Evolutionary conservation across 768 basidiomycete species (phyloP).

Genomic region (Nidularia pulvinata): DNA sequence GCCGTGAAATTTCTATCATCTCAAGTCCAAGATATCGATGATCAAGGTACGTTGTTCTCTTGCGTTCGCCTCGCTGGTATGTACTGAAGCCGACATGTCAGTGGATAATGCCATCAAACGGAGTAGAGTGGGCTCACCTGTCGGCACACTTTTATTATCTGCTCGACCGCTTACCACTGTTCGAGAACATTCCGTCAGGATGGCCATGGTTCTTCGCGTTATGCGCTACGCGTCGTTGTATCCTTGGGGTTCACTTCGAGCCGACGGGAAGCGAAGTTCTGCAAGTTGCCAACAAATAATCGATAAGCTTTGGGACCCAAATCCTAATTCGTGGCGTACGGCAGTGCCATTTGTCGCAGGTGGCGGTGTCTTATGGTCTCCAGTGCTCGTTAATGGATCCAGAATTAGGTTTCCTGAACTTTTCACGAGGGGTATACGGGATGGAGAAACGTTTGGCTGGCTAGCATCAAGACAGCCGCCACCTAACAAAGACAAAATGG

Average conservation of each 20-base stretch:
- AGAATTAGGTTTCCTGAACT: too few species aligned
- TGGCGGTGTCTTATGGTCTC: slow-evolving; percentile 64
- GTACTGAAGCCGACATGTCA: slow-evolving; percentile 17
- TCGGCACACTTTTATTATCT: slow-evolving; percentile 50
- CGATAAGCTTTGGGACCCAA: slow-evolving; percentile 40
- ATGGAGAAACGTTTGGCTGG: slow-evolving; percentile 45
- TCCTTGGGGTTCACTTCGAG: slow-evolving; percentile 73
- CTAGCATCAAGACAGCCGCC: slow-evolving; percentile 61
- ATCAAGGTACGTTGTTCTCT: slow-evolving; percentile 32
- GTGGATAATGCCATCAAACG: slow-evolving; percentile 39
- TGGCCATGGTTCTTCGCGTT: slow-evolving; percentile 48
- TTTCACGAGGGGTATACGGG: neutral
- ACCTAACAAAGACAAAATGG: slow-evolving; percentile 24
- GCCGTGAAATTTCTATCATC: slow-evolving; percentile 32
- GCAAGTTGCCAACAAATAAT: slow-evolving; percentile 46
- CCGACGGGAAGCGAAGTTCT: slow-evolving; percentile 57
- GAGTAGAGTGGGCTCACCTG: slow-evolving; percentile 38
- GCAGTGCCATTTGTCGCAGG: slow-evolving; percentile 48
- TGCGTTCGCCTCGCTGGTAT: neutral
- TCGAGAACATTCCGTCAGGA: slow-evolving; percentile 29
- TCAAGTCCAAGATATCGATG: slow-evolving; percentile 37
- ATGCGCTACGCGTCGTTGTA: slow-evolving; percentile 72
- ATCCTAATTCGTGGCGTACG: slow-evolving; percentile 16
- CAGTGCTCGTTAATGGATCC: slow-evolving; percentile 32
- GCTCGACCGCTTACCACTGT: slow-evolving; percentile 26